Conservation (phyloP, 2,329 filamentous ascomycete genomes). For the Pestalotiopsis sp. region DNA sequence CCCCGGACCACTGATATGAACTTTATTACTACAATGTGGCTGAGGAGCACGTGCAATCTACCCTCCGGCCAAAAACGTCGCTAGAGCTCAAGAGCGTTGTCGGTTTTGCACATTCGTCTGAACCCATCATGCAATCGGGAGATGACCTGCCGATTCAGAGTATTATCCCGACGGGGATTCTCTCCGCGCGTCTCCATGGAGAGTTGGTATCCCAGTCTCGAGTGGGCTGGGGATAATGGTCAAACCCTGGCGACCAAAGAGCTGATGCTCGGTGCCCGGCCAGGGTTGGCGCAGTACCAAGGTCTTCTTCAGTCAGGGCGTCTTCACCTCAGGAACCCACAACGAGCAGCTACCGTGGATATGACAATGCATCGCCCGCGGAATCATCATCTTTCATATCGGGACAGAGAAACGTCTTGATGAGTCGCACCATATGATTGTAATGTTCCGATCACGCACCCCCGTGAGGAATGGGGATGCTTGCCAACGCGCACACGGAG, state of each 20-base stretch:
- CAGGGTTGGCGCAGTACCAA: background rate
- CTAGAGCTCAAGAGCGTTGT: background rate
- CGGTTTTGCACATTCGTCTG: constrained; percentile 8
- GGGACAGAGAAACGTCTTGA: background rate
- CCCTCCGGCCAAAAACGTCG: background rate
- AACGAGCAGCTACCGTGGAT: background rate
- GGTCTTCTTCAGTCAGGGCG: background rate
- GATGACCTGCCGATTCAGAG: constrained; percentile 15
- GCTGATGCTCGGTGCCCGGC: background rate
- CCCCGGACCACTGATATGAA: background rate
- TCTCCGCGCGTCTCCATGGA: constrained; percentile 11
- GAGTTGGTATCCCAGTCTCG: constrained; percentile 3
- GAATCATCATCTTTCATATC: background rate
- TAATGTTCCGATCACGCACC: background rate
- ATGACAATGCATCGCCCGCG: background rate
- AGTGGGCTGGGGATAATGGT: background rate
- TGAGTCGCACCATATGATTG: background rate
- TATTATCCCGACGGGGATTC: constrained; percentile 10
- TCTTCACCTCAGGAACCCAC: background rate
- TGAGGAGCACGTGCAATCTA: constrained; percentile 3
- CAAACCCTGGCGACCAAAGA: background rate
- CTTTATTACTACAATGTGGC: background rate
- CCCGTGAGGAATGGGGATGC: background rate
- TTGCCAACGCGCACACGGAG: background rate
- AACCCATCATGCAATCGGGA: constrained; percentile 9